Conservation (phyloP, 192 early-diverging fungal genomes). For the Coemansia sp. region DNA sequence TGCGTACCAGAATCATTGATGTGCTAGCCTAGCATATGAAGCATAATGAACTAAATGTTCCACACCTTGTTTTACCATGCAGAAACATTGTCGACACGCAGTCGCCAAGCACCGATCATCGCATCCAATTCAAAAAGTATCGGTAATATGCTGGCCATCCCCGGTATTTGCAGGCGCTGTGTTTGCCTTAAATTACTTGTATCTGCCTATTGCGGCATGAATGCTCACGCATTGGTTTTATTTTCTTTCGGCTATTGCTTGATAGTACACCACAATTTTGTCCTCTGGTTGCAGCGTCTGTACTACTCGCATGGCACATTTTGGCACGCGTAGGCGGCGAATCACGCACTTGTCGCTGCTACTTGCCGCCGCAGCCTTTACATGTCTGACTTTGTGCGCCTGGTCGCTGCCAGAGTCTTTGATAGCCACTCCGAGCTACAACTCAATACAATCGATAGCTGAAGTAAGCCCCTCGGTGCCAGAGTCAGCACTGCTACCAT, state of each 20-base stretch:
- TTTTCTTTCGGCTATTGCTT: not conserved
- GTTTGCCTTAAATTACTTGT: not conserved
- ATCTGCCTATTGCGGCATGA: not conserved
- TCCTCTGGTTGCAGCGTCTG: not conserved
- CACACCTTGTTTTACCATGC: not conserved
- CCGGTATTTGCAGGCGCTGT: not conserved
- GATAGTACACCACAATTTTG: not conserved
- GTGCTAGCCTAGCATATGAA: not conserved
- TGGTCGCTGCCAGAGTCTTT: conserved; percentile 4
- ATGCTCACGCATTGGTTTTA: not conserved
- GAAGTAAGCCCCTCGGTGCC: no score
- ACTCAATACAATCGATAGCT: not conserved
- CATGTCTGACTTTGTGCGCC: not conserved
- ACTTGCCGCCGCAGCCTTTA: not conserved
- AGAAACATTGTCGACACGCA: conserved; percentile 1
- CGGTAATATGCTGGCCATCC: not conserved
- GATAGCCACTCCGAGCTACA: not conserved
- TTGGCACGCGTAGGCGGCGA: not conserved
- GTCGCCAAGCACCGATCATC: not conserved
- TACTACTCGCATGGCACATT: not conserved
- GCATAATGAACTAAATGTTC: not conserved
- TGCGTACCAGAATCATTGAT: not conserved
- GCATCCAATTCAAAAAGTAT: not conserved
- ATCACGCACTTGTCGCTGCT: not conserved
- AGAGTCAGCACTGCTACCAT: not conserved